phyloP scores from a whole-genome alignment of 1,284 basidiomycete genomes.

The Trametes sp. region DNA sequence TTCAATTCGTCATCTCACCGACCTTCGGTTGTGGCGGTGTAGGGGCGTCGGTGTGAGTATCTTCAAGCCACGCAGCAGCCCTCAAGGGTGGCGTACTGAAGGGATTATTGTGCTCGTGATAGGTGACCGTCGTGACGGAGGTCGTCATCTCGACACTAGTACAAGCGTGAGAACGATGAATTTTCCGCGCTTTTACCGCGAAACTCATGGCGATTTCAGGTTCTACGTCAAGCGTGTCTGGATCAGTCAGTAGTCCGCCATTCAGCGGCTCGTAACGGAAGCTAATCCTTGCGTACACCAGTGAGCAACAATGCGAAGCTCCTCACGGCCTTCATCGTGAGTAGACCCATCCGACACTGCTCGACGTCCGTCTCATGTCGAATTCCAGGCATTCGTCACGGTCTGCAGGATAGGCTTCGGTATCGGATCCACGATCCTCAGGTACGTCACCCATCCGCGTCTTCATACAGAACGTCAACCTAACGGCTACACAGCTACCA shows the following conservation, averaged over 20 bases:
- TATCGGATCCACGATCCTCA: conserved; percentile 23
- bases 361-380: neutral
- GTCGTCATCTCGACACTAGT: conserved; percentile 25
- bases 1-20: neutral
- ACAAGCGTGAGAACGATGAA: conserved; percentile 14
- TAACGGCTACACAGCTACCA: conserved; percentile 12
- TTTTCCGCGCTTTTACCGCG: neutral
- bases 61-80: neutral
- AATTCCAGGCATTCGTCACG: conserved; percentile 8
- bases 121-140: conserved; percentile 24
- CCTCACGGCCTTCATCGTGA: conserved; percentile 19
- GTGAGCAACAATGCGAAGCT: conserved; percentile 26
- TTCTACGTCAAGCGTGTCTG: conserved; percentile 31
- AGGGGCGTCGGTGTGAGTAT: conserved; percentile 27
- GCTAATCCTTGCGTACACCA: neutral
- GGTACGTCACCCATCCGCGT: neutral
- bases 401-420: conserved; percentile 22
- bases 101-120: neutral
- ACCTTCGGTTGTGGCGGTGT: neutral
- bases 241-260: conserved; percentile 20
- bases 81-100: neutral
- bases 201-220: neutral
- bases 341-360: neutral
- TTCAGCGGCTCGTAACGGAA: neutral
- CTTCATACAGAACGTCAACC: no score